Evolutionary conservation across 306 rosid species (phyloP), one percentile per base, ranked within the genome.

Genomic region (Pterocarpus santalinus): DNA sequence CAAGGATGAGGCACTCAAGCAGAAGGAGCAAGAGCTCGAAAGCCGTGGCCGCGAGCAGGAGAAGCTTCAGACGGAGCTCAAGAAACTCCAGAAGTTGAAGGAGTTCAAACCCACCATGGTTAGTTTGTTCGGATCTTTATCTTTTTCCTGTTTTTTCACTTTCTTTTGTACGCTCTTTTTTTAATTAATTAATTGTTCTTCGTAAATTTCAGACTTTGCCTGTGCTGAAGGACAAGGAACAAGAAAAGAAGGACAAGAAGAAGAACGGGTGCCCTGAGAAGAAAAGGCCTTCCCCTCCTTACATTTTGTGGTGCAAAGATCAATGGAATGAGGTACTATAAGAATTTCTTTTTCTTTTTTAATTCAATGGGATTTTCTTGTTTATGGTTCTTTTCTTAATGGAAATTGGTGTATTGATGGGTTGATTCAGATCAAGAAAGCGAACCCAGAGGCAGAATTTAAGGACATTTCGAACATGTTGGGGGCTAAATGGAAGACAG

Each of bases 81-180:
- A 89, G 81, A 93, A 93, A 72, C 62, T 93, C 89, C 97, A 90
- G 79, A 95, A 95, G 64, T 49, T 87, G 81, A 93, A 95, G 88
- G 98, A 93, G 85, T 95, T 95, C 83, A 95, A 93, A 81, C 99
- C 99, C 67, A 89, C 81, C 55, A 71, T 95, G 96, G 99, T 93
- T 33, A 9, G 85, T 80, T 72, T 4, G 5, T 47, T 5, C 5
- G 61, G 61, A 55, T 55, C 61, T 55, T 32, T 30, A 32, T 11
- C 17, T 4, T 0, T 11, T 39, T 7, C 0, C 1, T 1, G 0
- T 58, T 61, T 34, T 49, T 44, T 73, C 7, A 11, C 32, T 33
- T 66, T 51, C 7, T 32, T 15, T 14, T 52, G 28, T 8, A 4
- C n/a, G 22, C 58, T 55, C 2, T 3, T 16, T 36, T n/a, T 65